Percentiles rank a stretch among this genome's conserved stretches.
Evolutionary conservation across 805 yeast species (phyloP).

Genomic region (Nakazawaea laoshanensis): DNA sequence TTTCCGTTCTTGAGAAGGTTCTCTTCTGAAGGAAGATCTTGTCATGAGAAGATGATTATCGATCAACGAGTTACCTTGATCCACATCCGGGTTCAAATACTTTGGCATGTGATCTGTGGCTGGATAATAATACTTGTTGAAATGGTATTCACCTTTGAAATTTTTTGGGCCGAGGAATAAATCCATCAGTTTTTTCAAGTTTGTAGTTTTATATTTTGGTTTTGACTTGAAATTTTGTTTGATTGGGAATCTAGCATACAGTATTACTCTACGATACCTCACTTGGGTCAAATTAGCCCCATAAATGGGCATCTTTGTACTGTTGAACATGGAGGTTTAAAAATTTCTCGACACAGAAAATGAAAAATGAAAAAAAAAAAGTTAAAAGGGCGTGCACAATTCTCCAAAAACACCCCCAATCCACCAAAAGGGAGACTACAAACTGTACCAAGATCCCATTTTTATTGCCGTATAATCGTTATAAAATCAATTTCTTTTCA

Average conservation of each 20-base stretch:
- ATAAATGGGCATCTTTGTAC: background rate
- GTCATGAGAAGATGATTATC: slow-evolving; percentile 11
- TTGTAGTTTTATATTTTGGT: slow-evolving; percentile 28
- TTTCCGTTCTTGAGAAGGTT: slow-evolving; percentile 12
- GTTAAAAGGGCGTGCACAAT: too few species aligned
- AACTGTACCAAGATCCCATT: too few species aligned
- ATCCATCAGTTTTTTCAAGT: slow-evolving; percentile 55
- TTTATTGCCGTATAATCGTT: too few species aligned
- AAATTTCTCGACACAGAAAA: too few species aligned
- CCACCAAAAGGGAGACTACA: too few species aligned
- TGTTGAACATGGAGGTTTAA: background rate
- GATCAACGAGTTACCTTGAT: slow-evolving; percentile 27
- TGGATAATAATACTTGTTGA: slow-evolving; percentile 67
- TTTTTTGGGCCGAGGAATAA: slow-evolving; percentile 79
- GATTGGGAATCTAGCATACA: slow-evolving; percentile 45
- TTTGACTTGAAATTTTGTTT: slow-evolving; percentile 30
- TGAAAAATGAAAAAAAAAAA: too few species aligned
- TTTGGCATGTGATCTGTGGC: slow-evolving; percentile 64
- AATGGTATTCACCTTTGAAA: slow-evolving; percentile 70
- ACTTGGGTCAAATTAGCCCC: slow-evolving; percentile 20
- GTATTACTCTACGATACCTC: slow-evolving; percentile 41
- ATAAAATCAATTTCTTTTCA: slow-evolving; percentile 30
- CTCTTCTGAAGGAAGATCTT: slow-evolving; percentile 13
- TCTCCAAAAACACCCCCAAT: too few species aligned
- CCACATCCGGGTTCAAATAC: slow-evolving; percentile 53